Evolutionary conservation across 208 protist species (phyloP), one percentile per base, ranked within the genome.

Genomic region (Naegleria fowleri): DNA sequence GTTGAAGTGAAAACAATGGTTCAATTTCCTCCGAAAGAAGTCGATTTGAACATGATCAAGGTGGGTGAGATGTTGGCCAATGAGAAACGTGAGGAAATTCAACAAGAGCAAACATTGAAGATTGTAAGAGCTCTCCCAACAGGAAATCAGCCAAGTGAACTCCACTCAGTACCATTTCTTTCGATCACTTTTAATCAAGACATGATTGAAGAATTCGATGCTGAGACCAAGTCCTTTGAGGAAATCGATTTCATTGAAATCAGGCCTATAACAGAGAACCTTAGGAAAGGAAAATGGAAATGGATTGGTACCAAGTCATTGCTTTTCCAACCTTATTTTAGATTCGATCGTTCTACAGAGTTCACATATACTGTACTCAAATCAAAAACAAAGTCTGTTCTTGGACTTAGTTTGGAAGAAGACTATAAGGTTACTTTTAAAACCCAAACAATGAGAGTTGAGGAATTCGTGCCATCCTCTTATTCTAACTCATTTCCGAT

Each of bases 241-340:
- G 55, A 67, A 29, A 67, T 67, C 1, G 55, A 29, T 38, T 29
- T 38, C 9, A 36, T 79, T 79, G 67, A 79, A 79, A 79, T 79
- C 1, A 38, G 29, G 9, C 67, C 67, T 36, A 9, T 38, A 36
- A 36, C n/a, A 38, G 55, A 67, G 19, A 67, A 67, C 19, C 2
- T 67, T 4, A 67, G 22, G 19, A n/a, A 85, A 43, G 79, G 79
- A 15, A 85, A 43, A 43, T 85, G 19, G 9, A 25, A 36, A 39
- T 85, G 79, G 79, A 43, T 85, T 39, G 79, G 79, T 25, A 85
- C 79, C 15, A 85, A 85, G 22, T 39, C 79, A n/a, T 39, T 85
- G 11, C 5, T 43, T 0, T 85, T 85, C 40, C 29, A 85, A 85
- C 79, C 79, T 39, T 5, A 43, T 25, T 85, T 43, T 43, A 3